These are phyloP conservation scores for Dictyostelium discoideum DNA, from an alignment of 78 protist species.

Conservation along the genomic window DNA sequence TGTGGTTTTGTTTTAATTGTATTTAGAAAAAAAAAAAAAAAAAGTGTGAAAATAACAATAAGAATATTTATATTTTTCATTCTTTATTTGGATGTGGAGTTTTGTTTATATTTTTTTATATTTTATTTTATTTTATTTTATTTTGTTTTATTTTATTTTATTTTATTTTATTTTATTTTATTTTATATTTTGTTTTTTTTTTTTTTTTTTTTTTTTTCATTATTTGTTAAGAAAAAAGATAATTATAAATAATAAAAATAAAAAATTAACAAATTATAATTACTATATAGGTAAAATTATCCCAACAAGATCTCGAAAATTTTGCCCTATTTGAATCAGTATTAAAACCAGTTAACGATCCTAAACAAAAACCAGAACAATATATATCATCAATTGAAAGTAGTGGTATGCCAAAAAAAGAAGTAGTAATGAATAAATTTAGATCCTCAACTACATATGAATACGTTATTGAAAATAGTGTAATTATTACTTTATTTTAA, in stretches of 20 bases:
- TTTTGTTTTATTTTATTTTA: no score
- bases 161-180: no score
- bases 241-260: no score
- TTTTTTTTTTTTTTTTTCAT: no score
- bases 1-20: neutral
- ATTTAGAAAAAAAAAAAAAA: no score
- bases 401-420: conserved; percentile 53
- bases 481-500: neutral
- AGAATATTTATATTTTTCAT: no score
- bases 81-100: neutral
- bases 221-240: no score
- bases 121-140: no score
- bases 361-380: conserved; percentile 29
- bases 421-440: conserved; percentile 45
- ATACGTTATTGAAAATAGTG: conserved; percentile 43
- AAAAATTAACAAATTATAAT: no score
- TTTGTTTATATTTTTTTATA: neutral
- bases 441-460: conserved; percentile 38
- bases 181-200: no score
- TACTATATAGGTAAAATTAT: neutral
- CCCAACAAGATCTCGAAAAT: neutral
- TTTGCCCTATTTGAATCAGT: neutral
- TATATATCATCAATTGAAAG: conserved; percentile 40
- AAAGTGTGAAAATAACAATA: neutral
- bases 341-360: neutral